Percentiles rank a stretch among this genome's conserved stretches.
These are phyloP conservation scores for Calcarisporium arbuscula DNA, from an alignment of 2,329 filamentous ascomycete species.

Conservation along the genomic window DNA sequence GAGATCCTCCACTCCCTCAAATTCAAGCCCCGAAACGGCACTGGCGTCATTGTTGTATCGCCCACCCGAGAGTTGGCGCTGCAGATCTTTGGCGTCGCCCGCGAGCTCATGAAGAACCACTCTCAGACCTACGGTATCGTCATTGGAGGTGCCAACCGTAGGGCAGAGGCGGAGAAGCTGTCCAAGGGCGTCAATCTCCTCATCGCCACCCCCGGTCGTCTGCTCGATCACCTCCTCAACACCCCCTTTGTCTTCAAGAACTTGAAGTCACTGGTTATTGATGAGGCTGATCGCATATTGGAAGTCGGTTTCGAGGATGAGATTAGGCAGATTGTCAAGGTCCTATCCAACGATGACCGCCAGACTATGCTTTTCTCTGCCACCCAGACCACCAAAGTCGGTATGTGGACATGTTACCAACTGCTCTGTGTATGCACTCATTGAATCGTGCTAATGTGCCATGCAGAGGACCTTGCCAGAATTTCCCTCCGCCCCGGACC, in stretches of 20 bases:
- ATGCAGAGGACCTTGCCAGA: slow-evolving; percentile 75
- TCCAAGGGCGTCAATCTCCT: slow-evolving; percentile 90
- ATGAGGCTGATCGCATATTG: slow-evolving; percentile 93
- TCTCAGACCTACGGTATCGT: slow-evolving; percentile 94
- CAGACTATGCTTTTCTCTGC: slow-evolving; percentile 99
- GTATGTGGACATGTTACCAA: slow-evolving; percentile 14
- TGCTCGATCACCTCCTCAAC: slow-evolving; percentile 91
- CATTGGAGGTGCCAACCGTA: slow-evolving; percentile 87
- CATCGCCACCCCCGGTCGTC: slow-evolving; percentile 85
- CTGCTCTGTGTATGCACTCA: neutral
- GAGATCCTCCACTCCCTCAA: slow-evolving; percentile 86
- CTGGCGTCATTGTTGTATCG: slow-evolving; percentile 86
- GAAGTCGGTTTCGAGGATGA: slow-evolving; percentile 99
- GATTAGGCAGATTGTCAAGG: slow-evolving; percentile 94
- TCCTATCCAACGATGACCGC: slow-evolving; percentile 76
- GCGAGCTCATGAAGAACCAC: slow-evolving; percentile 88
- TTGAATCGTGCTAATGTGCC: slow-evolving; percentile 2
- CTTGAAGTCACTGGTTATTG: slow-evolving; percentile 84
- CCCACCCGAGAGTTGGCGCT: slow-evolving; percentile 90
- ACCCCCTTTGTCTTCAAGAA: slow-evolving; percentile 93
- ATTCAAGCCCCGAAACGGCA: slow-evolving; percentile 93
- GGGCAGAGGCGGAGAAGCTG: slow-evolving; percentile 90
- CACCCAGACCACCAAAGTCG: slow-evolving; percentile 94
- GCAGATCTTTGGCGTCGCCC: slow-evolving; percentile 91
- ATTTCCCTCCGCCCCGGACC: slow-evolving; percentile 89